Evolutionary conservation across 305 asterid species (phyloP).

Genomic region (Fraxinus dipetala): DNA sequence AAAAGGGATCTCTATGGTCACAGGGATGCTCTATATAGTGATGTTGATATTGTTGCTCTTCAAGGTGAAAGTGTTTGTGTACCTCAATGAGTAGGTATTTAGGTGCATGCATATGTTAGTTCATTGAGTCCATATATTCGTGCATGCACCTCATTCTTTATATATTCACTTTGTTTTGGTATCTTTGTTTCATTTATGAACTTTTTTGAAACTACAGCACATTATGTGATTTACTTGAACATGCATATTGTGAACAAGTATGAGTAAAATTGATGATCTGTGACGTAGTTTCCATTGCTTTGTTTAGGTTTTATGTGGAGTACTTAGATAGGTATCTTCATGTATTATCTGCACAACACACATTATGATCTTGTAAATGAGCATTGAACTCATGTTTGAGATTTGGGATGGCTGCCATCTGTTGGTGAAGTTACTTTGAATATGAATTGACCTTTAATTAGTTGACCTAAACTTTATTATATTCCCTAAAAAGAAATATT

Average conservation of each 20-base stretch:
- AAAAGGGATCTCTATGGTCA: not conserved
- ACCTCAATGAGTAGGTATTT: not conserved
- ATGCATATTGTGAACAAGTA: not conserved
- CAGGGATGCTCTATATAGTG: not conserved
- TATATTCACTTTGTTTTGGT: not conserved
- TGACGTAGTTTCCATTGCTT: not conserved
- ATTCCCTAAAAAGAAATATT: too few relatives aligned
- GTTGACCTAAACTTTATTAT: not conserved
- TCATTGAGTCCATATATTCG: not conserved
- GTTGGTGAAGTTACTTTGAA: not conserved
- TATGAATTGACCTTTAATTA: not conserved
- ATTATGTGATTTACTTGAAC: not conserved
- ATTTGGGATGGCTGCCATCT: not conserved
- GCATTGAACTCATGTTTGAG: not conserved
- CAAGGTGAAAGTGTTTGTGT: not conserved
- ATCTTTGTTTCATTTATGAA: not conserved
- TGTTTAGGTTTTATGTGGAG: not conserved
- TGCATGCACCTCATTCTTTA: not conserved
- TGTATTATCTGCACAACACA: not conserved
- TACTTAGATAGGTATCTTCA: not conserved
- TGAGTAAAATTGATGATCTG: not conserved
- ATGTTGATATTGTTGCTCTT: not conserved
- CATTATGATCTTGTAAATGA: not conserved
- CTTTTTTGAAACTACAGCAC: too few relatives aligned
- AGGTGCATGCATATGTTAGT: not conserved